Evolutionary conservation across 306 rosid genomes (phyloP).

Genomic region (Corylus americana): DNA sequence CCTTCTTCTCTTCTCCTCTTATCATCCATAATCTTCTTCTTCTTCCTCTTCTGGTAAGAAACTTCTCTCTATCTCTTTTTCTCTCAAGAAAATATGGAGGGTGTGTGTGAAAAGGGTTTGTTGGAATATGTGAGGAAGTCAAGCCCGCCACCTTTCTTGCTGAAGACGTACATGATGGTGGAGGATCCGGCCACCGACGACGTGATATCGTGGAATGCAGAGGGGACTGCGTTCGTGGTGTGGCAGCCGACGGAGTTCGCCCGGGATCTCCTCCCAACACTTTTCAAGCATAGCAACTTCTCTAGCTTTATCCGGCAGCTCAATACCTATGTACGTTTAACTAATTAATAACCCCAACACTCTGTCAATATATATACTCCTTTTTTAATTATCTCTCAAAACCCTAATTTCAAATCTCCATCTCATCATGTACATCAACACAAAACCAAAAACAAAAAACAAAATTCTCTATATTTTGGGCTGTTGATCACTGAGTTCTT

Average conservation of each 20-base stretch:
- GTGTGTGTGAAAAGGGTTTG: slow-evolving; percentile 43
- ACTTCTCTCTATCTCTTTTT: neutral
- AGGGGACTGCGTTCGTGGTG: slow-evolving; percentile 83
- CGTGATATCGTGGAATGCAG: slow-evolving; percentile 70
- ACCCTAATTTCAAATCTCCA: too few relatives aligned
- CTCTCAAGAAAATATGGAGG: slow-evolving; percentile 31
- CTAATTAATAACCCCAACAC: neutral
- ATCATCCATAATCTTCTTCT: slow-evolving; percentile 19
- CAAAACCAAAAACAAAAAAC: too few relatives aligned
- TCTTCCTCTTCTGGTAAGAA: neutral
- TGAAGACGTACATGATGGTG: slow-evolving; percentile 80
- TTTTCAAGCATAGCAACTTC: slow-evolving; percentile 96
- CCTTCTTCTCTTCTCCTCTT: slow-evolving; percentile 85
- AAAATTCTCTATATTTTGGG: too few relatives aligned
- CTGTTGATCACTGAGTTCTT: too few relatives aligned
- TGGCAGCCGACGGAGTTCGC: slow-evolving; percentile 95
- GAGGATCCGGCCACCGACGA: slow-evolving; percentile 78
- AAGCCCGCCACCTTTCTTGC: slow-evolving; percentile 81
- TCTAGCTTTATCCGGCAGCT: slow-evolving; percentile 98
- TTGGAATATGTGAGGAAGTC: slow-evolving; percentile 67
- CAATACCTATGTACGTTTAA: slow-evolving; percentile 80
- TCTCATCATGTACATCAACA: too few relatives aligned
- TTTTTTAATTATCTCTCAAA: too few relatives aligned
- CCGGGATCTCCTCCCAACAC: slow-evolving; percentile 88
- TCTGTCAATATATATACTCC: neutral